These are phyloP conservation scores for Auricularia sp. DNA, from an alignment of 768 basidiomycete genomes.

Conservation along the genomic window DNA sequence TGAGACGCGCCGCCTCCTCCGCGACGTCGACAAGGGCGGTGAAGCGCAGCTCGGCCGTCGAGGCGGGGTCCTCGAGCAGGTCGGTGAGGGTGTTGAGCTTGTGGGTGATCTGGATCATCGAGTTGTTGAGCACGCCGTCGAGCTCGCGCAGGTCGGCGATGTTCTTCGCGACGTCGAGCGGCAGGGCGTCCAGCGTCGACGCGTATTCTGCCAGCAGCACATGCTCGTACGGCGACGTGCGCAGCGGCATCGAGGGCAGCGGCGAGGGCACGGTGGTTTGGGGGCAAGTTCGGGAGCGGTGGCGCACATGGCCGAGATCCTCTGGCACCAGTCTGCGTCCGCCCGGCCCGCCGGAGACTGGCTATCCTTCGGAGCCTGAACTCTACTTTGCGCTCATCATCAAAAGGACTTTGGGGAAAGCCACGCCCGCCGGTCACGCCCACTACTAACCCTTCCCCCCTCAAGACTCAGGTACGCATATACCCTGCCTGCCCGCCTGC, in stretches of 20 bases:
- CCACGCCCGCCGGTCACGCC: no score
- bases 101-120: constrained; percentile 67
- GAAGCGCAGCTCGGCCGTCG: constrained; percentile 62
- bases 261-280: not conserved
- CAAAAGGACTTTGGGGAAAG: no score
- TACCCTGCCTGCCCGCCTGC: no score
- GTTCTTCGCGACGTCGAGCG: constrained; percentile 85
- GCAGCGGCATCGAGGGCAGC: not conserved
- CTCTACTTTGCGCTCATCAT: no score
- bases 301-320: constrained; percentile 6
- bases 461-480: no score
- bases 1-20: constrained; percentile 83
- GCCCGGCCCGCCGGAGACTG: no score
- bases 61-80: constrained; percentile 59
- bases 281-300: not conserved
- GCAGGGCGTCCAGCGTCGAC: constrained; percentile 87
- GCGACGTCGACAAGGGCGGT: constrained; percentile 86
- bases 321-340: no score
- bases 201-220: constrained; percentile 72
- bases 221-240: constrained; percentile 41
- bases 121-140: constrained; percentile 91
- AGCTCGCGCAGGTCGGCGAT: constrained; percentile 96
- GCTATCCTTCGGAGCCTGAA: no score
- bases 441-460: no score
- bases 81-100: constrained; percentile 67